Conservation (phyloP, 345 rosid species). For the Iberis pinnata region DNA sequence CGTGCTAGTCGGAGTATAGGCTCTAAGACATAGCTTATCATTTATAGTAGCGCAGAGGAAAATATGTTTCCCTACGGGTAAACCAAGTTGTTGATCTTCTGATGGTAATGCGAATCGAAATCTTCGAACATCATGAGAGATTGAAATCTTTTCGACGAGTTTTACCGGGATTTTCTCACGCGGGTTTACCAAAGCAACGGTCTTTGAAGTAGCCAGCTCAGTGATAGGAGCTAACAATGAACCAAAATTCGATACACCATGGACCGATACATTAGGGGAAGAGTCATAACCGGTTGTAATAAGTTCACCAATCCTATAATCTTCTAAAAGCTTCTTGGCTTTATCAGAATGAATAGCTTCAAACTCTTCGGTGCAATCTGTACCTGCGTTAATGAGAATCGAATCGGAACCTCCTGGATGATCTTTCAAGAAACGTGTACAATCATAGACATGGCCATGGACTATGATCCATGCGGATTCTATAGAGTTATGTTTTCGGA, state of each 20-base stretch:
- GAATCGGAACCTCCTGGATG: conserved; percentile 91
- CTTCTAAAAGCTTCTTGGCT: conserved; percentile 75
- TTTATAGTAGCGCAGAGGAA: conserved; percentile 60
- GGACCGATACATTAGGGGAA: conserved; percentile 56
- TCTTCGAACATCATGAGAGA: conserved; percentile 67
- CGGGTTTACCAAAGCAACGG: conserved; percentile 52
- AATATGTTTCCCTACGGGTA: conserved; percentile 84
- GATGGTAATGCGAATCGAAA: conserved; percentile 66
- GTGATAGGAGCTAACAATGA: conserved; percentile 50
- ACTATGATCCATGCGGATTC: conserved; percentile 91
- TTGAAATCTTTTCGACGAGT: conserved; percentile 53
- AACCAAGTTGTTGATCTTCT: conserved; percentile 60
- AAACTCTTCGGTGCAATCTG: conserved; percentile 91
- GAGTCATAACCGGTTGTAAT: conserved; percentile 56
- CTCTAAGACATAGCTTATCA: conserved; percentile 70
- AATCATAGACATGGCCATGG: conserved; percentile 82
- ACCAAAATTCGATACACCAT: conserved; percentile 41
- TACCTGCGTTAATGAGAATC: conserved; percentile 79
- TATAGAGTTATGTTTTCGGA: conserved; percentile 53
- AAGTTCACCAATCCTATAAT: conserved; percentile 66
- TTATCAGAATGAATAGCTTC: conserved; percentile 88
- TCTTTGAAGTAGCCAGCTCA: conserved; percentile 37
- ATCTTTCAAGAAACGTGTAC: conserved; percentile 73
- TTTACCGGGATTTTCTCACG: conserved; percentile 72
- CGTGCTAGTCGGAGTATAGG: conserved; percentile 71